Evolutionary conservation across 2,329 filamentous ascomycete species (phyloP), one percentile per base, ranked within the genome.

Genomic region (Achaetomium macrosporum): DNA sequence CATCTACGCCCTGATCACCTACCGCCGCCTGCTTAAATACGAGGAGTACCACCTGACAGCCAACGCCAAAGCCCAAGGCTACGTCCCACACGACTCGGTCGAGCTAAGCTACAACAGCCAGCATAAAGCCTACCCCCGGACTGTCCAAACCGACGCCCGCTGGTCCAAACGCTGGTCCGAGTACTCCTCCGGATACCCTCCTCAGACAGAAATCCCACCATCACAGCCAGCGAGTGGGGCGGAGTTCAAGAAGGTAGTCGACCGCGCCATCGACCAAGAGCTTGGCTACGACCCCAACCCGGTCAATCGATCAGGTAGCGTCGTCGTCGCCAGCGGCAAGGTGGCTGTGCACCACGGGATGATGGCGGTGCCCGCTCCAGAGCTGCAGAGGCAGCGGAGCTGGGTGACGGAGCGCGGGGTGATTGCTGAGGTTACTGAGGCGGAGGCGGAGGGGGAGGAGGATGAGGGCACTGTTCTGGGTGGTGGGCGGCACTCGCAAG

Each of bases 1-100:
- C 39, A 61, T 74, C 41, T 81, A 82, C 64, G 67, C 77, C 17
- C 58, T 76, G 47, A 59, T 68, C 45, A 71, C 68, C 29, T 79
- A 78, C 65, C 74, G 73, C 47, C 73, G 75, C 15, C 66, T 79
- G 12, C 65, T 73, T 17, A 62, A 68, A 30, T 76, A 76, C 61
- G 75, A 81, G 59, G 73, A 77, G 58, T 77, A 80, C 57, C 66
- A 73, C 55, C 69, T 76, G 37, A 72, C 76, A 9, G 66, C 70
- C 54, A 76, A 79, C 64, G 67, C 74, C 54, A 78, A 78, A 12
- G 8, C 35, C 37, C 39, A 42, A 0, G 44, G 13, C 42, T 36
- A 30, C 44, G 40, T 48, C 51, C 11, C 13, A 1, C 13, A 40
- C 35, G 39, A 47, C 1, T 25, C 43, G 8, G 13, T 54, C 45